phyloP scores from a whole-genome alignment of 164 flowering plant species.

The Dillenia suffruticosa region DNA sequence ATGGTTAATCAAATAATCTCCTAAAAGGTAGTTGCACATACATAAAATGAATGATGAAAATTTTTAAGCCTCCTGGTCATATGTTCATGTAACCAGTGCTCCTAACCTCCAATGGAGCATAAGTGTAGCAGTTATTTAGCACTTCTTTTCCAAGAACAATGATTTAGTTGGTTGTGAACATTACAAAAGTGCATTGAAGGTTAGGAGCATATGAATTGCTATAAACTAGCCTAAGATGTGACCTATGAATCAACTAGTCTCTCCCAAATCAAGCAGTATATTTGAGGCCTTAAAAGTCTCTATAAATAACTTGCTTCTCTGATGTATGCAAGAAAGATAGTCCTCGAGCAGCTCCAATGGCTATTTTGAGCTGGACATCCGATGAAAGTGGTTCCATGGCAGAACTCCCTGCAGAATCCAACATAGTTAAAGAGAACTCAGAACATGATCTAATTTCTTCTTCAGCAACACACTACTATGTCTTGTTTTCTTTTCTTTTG shows the following conservation, averaged over 20 bases:
- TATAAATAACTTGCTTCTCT: slow-evolving; percentile 49
- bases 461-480: too few relatives aligned
- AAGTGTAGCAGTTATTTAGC: too few relatives aligned
- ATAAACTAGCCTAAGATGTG: neutral
- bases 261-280: slow-evolving; percentile 57
- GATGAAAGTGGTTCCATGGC: slow-evolving; percentile 46
- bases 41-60: too few relatives aligned
- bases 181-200: neutral
- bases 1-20: too few relatives aligned
- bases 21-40: too few relatives aligned
- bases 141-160: too few relatives aligned
- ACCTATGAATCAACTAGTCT: neutral
- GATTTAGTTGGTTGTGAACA: too few relatives aligned
- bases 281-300: slow-evolving; percentile 73
- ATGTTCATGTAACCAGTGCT: too few relatives aligned
- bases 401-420: slow-evolving; percentile 30
- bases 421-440: neutral
- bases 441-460: neutral
- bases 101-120: too few relatives aligned
- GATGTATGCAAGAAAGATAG: slow-evolving; percentile 55
- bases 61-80: too few relatives aligned
- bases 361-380: slow-evolving; percentile 48
- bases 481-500: too few relatives aligned
- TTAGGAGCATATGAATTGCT: neutral
- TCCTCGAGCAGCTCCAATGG: slow-evolving; percentile 67